Percentiles rank a stretch among this genome's conserved stretches.
Conservation (phyloP, 192 early-diverging fungal genomes). For the Linnemannia zychae region DNA sequence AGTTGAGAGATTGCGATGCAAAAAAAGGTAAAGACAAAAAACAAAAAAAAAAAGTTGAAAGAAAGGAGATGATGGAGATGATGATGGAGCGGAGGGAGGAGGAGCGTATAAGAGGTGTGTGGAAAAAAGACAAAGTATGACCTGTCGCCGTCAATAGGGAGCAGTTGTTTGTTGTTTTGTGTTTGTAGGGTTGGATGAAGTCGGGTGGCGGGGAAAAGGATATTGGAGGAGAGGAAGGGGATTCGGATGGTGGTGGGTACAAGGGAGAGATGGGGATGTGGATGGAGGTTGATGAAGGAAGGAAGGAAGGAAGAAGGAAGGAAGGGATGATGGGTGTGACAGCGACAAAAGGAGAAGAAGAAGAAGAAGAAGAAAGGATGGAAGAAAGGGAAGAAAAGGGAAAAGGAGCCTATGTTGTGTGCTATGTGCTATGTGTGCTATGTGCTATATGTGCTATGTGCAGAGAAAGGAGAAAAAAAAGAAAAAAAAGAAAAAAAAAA, state of each 20-base stretch:
- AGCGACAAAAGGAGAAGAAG: constrained; percentile 5
- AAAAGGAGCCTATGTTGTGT: neutral
- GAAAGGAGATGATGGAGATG: neutral
- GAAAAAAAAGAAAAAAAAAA: neutral
- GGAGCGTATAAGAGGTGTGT: no score
- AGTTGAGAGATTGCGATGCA: neutral
- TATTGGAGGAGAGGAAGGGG: neutral
- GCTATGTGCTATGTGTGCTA: no score
- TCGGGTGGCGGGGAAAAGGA: neutral
- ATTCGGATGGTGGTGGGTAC: neutral
- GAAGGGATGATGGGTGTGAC: constrained; percentile 13
- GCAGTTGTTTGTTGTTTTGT: neutral
- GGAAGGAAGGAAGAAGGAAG: neutral
- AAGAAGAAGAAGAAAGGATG: neutral
- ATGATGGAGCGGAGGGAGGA: neutral
- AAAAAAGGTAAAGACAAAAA: neutral
- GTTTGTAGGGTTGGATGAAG: neutral
- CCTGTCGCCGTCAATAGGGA: neutral
- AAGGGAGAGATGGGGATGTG: neutral
- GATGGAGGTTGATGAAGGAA: constrained; percentile 1
- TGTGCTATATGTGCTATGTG: neutral
- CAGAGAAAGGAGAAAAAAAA: neutral
- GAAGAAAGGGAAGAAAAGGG: neutral
- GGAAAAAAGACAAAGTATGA: neutral
- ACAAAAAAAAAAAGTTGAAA: constrained; percentile 3